A percentile compares a stretch with the other conserved stretches of the same genome.
These are phyloP conservation scores for Sarcodon sp. DNA, from an alignment of 768 basidiomycete species.

Conservation along the genomic window DNA sequence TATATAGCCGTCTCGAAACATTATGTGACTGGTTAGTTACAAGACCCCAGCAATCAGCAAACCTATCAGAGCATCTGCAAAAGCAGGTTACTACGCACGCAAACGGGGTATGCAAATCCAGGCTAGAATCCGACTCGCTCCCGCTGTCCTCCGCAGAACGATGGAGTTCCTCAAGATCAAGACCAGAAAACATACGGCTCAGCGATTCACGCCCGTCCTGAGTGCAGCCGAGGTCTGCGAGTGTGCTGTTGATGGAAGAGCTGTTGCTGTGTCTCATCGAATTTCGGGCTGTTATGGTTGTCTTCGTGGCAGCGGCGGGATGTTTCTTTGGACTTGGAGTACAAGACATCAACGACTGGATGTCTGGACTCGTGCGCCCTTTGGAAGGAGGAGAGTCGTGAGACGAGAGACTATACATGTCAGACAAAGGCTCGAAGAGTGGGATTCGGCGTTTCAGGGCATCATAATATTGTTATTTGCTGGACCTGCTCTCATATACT, in stretches of 20 bases:
- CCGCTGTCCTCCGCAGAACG: constrained; percentile 13
- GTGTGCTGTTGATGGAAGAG: constrained; percentile 4
- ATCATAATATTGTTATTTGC: too few species aligned
- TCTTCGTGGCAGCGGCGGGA: constrained; percentile 11
- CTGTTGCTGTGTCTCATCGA: constrained; percentile 5
- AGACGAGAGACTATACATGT: too few species aligned
- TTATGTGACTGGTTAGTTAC: constrained; percentile 17
- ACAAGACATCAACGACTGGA: constrained; percentile 15
- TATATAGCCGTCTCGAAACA: constrained; percentile 27
- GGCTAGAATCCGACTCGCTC: constrained; percentile 21
- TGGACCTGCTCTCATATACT: too few species aligned
- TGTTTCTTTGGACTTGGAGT: constrained; percentile 18
- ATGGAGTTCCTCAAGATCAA: constrained; percentile 5
- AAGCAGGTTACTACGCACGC: constrained; percentile 17
- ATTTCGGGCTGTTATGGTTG: constrained; percentile 11
- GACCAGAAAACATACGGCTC: constrained; percentile 8
- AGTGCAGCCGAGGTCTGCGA: constrained; percentile 10
- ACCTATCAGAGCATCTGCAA: background rate
- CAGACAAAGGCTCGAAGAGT: too few species aligned
- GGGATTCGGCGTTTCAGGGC: too few species aligned
- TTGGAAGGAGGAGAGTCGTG: background rate
- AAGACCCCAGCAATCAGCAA: too few species aligned
- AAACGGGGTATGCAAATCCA: constrained; percentile 25
- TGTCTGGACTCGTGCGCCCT: constrained; percentile 19
- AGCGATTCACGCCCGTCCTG: constrained; percentile 9